Evolutionary conservation across 2,329 filamentous ascomycete species (phyloP), one percentile per base, ranked within the genome.

Genomic region (Aspergillus tamarii): DNA sequence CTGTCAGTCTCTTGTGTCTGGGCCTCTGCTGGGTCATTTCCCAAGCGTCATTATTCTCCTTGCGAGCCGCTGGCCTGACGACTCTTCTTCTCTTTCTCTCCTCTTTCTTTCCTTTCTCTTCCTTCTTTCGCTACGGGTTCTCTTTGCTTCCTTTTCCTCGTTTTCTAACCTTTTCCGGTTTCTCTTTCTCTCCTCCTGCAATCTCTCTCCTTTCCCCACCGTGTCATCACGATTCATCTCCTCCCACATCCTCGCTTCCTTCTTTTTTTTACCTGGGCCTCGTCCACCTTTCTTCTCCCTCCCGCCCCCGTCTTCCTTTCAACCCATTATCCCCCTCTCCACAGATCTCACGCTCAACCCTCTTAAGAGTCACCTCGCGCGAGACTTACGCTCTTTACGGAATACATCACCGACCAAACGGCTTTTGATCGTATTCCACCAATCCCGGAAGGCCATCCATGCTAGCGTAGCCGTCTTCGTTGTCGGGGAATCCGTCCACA

Each of bases 31-130:
- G 56, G 60, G 63, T 57, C 63, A 54, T 66, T 64, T 48, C 48
- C 23, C 52, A 68, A 57, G 69, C 70, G 70, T 70, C 70, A 65
- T 60, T 60, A 50, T 53, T 60, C 43, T 59, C 23, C 56, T 50
- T 23, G 43, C 48, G 52, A 55, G 52, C 52, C 52, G 52, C 52
- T 54, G 52, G 52, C 30, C 52, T 36, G 52, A 55, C 52, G 52
- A 39, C 32, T 62, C 61, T 69, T 66, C 45, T 61, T 55, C 56
- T 54, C 59, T 69, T 66, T 50, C 63, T 55, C 55, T 54, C 59
- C 34, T 59, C 59, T 68, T 66, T 50, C 62, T 53, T 58, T 57
- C 61, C 54, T 62, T 64, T 57, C 53, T 61, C 64, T 65, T 64
- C 21, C 58, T 32, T 10, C 28, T 52, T 52, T 52, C 26, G n/a